phyloP scores from a whole-genome alignment of 2,329 filamentous ascomycete species.

The Phialophora verrucosa region DNA sequence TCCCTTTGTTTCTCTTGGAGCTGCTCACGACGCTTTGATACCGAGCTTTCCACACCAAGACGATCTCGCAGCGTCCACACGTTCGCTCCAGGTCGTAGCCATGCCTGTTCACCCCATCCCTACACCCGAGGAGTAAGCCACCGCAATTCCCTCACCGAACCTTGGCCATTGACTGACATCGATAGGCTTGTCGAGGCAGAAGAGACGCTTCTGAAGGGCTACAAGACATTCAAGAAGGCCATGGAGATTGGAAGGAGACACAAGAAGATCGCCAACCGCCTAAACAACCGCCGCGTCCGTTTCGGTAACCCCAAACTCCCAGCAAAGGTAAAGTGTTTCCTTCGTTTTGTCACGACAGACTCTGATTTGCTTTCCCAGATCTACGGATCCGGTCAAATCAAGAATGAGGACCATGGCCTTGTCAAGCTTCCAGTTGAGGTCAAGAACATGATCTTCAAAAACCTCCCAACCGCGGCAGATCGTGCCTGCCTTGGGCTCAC shows the following conservation, averaged over 20 bases:
- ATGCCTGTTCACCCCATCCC: constrained; percentile 6
- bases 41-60: background rate
- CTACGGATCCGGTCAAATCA: constrained; percentile 3
- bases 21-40: background rate
- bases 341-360: background rate
- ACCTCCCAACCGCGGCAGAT: constrained; percentile 30
- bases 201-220: constrained; percentile 1
- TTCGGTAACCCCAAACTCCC: constrained; percentile 10
- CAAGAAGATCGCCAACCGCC: constrained; percentile 24
- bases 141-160: background rate
- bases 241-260: constrained; percentile 1
- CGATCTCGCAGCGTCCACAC: background rate
- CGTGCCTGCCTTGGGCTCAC: constrained; percentile 34
- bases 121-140: constrained; percentile 8
- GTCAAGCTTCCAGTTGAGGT: constrained; percentile 31
- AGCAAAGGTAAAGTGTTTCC: constrained; percentile 4
- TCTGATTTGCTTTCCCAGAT: constrained; percentile 18
- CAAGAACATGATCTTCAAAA: constrained; percentile 27
- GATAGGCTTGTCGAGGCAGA: constrained; percentile 14
- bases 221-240: constrained; percentile 11
- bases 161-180: constrained; percentile 8
- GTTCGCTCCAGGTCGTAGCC: background rate
- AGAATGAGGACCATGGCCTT: constrained; percentile 14
- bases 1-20: background rate
- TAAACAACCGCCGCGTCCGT: constrained; percentile 10